Conservation (phyloP, 2,329 filamentous ascomycete species). For the Dendryphion nanum region DNA sequence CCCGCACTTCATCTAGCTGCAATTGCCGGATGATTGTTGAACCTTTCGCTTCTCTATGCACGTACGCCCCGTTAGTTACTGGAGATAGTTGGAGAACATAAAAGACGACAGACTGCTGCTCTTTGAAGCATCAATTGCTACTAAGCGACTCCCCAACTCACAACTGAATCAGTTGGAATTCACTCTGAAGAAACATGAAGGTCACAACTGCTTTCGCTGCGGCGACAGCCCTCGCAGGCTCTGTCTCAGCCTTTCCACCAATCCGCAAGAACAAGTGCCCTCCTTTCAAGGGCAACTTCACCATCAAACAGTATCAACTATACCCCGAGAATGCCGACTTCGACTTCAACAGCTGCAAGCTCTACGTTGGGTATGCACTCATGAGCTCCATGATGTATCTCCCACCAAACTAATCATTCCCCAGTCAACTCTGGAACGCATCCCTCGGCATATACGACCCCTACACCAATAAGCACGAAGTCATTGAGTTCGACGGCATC, state of each 20-base stretch:
- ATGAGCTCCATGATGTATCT: no score
- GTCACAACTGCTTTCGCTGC: background rate
- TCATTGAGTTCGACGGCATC: conserved; percentile 12
- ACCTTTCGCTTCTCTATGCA: no score
- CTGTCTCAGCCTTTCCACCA: conserved; percentile 1
- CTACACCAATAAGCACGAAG: conserved; percentile 10
- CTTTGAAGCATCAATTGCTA: no score
- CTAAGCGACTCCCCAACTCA: no score
- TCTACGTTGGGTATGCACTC: conserved; percentile 16
- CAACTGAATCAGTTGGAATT: no score
- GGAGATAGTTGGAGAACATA: no score
- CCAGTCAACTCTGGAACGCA: conserved; percentile 20
- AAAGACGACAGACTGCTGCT: no score
- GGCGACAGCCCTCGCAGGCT: background rate
- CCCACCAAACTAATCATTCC: no score
- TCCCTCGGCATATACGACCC: conserved; percentile 18
- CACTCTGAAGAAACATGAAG: conserved; percentile 2
- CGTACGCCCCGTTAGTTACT: no score
- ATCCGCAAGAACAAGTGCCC: conserved; percentile 3
- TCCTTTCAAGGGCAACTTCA: conserved; percentile 12
- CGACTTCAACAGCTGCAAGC: conserved; percentile 13
- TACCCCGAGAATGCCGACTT: conserved; percentile 21
- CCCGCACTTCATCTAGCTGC: no score
- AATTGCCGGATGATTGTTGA: no score
- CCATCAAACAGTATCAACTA: conserved; percentile 13